Conservation (phyloP, 345 rosid genomes). For the Camelina hispida region DNA sequence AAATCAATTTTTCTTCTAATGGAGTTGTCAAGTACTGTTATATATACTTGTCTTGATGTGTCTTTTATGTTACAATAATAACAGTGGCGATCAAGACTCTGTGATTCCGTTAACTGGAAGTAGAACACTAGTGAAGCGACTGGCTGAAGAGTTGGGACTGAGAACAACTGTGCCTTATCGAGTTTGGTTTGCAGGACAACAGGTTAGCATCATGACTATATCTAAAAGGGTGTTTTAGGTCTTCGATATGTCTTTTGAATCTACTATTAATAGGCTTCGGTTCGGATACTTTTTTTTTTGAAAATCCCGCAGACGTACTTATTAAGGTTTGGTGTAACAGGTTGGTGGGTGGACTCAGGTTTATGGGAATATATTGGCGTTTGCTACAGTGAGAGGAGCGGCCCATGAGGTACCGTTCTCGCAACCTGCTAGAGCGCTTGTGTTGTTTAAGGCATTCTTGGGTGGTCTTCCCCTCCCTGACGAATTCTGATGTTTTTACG, state of each 20-base stretch:
- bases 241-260: neutral
- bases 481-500: conserved; percentile 56
- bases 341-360: conserved; percentile 99
- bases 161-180: conserved; percentile 72
- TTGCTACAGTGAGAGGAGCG: conserved; percentile 92
- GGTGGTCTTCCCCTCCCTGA: conserved; percentile 67
- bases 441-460: conserved; percentile 75
- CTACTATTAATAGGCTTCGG: neutral
- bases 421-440: conserved; percentile 84
- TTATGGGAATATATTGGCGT: conserved; percentile 67
- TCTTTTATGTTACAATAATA: neutral
- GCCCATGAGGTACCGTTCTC: conserved; percentile 95
- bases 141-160: conserved; percentile 63
- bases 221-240: neutral
- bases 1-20: conserved; percentile 4
- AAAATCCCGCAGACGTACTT: neutral
- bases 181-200: conserved; percentile 87
- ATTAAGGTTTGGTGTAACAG: conserved; percentile 43
- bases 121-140: conserved; percentile 59
- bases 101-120: conserved; percentile 91
- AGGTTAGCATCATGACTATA: conserved; percentile 46
- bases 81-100: conserved; percentile 95
- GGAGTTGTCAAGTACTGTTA: neutral
- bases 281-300: neutral
- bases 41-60: conserved; percentile 2